Conservation (phyloP, 495 filamentous ascomycete genomes). For the Aspergillus ellipticus region DNA sequence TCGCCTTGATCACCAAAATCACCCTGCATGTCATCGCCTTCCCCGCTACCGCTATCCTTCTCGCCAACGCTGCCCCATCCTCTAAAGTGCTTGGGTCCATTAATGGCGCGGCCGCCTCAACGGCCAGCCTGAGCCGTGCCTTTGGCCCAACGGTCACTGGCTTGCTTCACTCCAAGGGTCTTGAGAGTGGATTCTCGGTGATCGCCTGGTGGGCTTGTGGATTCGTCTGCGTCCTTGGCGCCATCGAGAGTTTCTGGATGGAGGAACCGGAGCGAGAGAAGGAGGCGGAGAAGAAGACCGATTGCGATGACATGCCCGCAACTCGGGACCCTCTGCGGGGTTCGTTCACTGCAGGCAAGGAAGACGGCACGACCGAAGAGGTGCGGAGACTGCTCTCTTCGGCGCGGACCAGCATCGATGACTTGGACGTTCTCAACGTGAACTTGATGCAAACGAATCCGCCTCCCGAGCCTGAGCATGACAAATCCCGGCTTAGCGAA, state of each 20-base stretch:
- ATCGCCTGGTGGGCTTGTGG: constrained; percentile 90
- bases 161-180: constrained; percentile 73
- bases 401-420: constrained; percentile 39
- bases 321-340: constrained; percentile 15
- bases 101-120: constrained; percentile 89
- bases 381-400: constrained; percentile 40
- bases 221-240: constrained; percentile 69
- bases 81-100: constrained; percentile 79
- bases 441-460: constrained; percentile 17
- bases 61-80: constrained; percentile 78
- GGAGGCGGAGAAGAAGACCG: constrained; percentile 28
- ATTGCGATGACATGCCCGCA: constrained; percentile 5
- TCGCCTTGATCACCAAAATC: constrained; percentile 80
- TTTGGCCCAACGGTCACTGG: constrained; percentile 88
- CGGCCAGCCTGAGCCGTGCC: constrained; percentile 80
- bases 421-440: constrained; percentile 30
- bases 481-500: not conserved
- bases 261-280: constrained; percentile 37
- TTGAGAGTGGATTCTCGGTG: constrained; percentile 75
- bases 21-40: constrained; percentile 82
- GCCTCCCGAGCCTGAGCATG: not conserved
- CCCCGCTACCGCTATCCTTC: constrained; percentile 78
- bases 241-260: constrained; percentile 54
- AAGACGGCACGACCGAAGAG: constrained; percentile 29
- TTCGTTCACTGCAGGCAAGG: constrained; percentile 19